Base-by-base conservation (phyloP, 1,139 yeast species). In the Candida albicans region DNA sequence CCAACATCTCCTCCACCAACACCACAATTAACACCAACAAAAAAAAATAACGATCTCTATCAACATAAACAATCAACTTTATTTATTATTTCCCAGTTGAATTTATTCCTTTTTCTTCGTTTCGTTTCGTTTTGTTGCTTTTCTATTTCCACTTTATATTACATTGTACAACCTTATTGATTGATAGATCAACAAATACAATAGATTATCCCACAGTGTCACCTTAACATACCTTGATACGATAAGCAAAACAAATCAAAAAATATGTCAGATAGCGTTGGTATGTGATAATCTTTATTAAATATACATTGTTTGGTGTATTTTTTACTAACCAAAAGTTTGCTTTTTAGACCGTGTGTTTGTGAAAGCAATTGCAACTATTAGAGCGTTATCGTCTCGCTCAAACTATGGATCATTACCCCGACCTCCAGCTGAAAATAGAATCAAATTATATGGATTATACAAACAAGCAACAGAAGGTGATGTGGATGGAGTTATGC, bases 381-480 rank as follows among this genome's bases (percentile, higher is more conserved):
- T 88, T 43, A 74, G 87, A 49, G 81, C 90, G 4, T 69, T 88
- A 41, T 83, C 93, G 8, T 77, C 87, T 6, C 72, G 87, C 40
- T 75, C 86, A 12, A 82, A 82, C 44, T 77, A 82, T 43, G 84
- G 85, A n/a, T 73, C 87, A 8, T 68, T 87, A 38, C 88, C 95
- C 0, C 75, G 91, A 37, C 96, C 96, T 0, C 91, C 95, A 1
- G 81, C 88, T 1, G 87, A 83, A 44, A 80, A 75, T 48, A 64
- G 96, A 28, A 81, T 85, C 46, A 76, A 75, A 47, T 70, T 88
- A 8, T 88, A 88, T 60, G 96, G 96, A 0, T 72, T 88, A 41
- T 88, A 87, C 65, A 88, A 88, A 56, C 96, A 88, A 58, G 91
- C 96, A 2, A 87, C 95, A 4, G 95, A 87, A 62, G 96, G 96